Conservation (phyloP, 2,329 filamentous ascomycete genomes). For the Zymoseptoria brevis region DNA sequence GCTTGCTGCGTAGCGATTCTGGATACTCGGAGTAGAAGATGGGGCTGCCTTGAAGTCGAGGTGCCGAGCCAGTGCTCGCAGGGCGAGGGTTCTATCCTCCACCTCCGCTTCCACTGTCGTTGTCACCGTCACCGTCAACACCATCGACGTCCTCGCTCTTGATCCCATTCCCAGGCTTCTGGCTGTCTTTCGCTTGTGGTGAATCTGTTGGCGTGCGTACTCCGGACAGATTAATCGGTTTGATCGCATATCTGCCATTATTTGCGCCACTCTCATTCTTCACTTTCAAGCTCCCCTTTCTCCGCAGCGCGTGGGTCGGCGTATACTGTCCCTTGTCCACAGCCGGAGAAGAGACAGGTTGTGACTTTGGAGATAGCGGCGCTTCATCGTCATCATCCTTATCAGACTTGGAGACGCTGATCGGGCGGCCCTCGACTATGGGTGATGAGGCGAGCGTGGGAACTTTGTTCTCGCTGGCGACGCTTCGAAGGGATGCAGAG, state of each 20-base stretch:
- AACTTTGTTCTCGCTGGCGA: constrained; percentile 1
- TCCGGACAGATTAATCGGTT: constrained; percentile 13
- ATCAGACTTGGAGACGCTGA: constrained; percentile 2
- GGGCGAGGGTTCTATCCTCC: background rate
- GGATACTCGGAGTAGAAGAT: background rate
- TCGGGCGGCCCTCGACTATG: constrained; percentile 1
- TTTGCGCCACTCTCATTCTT: constrained; percentile 35
- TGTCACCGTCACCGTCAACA: background rate
- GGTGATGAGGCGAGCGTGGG: background rate
- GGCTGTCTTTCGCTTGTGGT: background rate
- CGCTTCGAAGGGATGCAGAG: constrained; percentile 18
- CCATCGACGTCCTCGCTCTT: constrained; percentile 5
- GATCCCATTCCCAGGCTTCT: constrained; percentile 2
- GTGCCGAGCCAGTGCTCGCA: background rate
- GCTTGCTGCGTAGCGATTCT: background rate
- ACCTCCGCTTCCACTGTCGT: background rate
- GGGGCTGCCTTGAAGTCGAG: background rate
- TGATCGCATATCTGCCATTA: constrained; percentile 23
- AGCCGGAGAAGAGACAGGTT: constrained; percentile 7
- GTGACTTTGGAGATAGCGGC: constrained; percentile 1
- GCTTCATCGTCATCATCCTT: constrained; percentile 5
- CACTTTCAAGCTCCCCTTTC: constrained; percentile 38
- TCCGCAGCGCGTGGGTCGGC: constrained; percentile 27
- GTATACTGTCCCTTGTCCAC: background rate
- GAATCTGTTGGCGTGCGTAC: background rate